These are phyloP conservation scores for Melaleuca quinquenervia DNA, from an alignment of 345 rosid genomes.

Conservation along the genomic window DNA sequence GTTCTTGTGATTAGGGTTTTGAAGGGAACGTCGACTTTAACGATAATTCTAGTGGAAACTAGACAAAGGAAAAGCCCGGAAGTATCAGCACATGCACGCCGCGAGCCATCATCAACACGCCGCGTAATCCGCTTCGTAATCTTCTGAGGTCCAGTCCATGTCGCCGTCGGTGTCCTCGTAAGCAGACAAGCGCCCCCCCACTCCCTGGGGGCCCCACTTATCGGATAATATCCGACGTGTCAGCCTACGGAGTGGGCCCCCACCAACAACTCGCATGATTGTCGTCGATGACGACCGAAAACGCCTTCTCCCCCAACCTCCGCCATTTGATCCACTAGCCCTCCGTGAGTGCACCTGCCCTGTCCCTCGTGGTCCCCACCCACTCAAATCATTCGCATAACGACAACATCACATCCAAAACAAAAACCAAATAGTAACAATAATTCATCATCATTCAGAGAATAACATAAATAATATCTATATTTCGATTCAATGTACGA, in stretches of 20 bases:
- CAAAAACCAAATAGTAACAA: too few species aligned
- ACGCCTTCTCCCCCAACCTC: background rate
- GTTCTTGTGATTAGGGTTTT: background rate
- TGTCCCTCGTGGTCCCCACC: background rate
- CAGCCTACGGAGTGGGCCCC: background rate
- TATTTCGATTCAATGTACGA: fast-evolving
- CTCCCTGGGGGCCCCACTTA: background rate
- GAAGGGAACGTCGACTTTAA: background rate
- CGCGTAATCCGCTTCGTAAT: background rate
- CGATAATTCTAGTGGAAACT: background rate
- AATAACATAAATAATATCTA: background rate
- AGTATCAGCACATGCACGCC: background rate
- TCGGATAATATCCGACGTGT: background rate
- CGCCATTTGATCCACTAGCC: background rate
- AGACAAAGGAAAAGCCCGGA: background rate
- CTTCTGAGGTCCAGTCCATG: background rate
- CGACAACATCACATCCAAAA: background rate
- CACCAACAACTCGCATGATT: background rate
- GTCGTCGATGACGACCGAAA: background rate
- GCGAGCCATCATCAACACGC: background rate
- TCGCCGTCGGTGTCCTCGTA: background rate
- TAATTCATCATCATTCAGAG: background rate
- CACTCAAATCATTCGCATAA: background rate
- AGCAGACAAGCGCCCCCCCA: background rate
- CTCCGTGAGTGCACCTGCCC: background rate